Evolutionary conservation across 306 rosid species (phyloP).

Genomic region (Prunus persica): Prunus_persica_NCBIv2 NC_034016.1:9620001-9620500

Average conservation of each 20-base stretch:
- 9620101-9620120: slow-evolving; percentile 44
- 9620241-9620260: background rate
- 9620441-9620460: background rate
- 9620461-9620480: background rate
- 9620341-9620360: slow-evolving; percentile 2
- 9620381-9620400: slow-evolving; percentile 42
- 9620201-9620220: background rate
- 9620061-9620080: slow-evolving; percentile 39
- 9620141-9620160: slow-evolving; percentile 42
- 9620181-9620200: background rate
- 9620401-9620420: slow-evolving; percentile 41
- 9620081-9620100: slow-evolving; percentile 49
- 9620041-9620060: slow-evolving; percentile 39
- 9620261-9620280: background rate
- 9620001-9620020: slow-evolving; percentile 32
- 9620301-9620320: background rate
- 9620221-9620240: background rate
- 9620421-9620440: slow-evolving; percentile 29
- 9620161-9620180: slow-evolving; percentile 20
- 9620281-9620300: background rate
- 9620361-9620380: slow-evolving; percentile 38
- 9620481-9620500: too few species aligned
- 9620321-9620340: background rate
- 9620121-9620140: slow-evolving; percentile 54
- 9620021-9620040: slow-evolving; percentile 43